These are phyloP conservation scores for Tetrahymena borealis DNA, from an alignment of 73 alveolate genomes.

Conservation along the genomic window DNA sequence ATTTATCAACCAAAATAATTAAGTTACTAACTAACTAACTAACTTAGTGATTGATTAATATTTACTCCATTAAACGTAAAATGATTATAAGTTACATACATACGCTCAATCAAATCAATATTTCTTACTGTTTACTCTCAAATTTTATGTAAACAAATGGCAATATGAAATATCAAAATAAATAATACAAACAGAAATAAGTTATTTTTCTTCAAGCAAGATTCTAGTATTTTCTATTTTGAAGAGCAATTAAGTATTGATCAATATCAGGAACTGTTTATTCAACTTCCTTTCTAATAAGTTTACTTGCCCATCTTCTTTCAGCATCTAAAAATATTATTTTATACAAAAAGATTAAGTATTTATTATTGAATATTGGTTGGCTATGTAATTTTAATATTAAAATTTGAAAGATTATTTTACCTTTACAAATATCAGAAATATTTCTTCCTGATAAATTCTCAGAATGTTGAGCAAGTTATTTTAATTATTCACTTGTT, in stretches of 20 bases:
- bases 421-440: slow-evolving; percentile 60
- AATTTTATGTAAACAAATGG: too few species aligned
- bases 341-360: too few species aligned
- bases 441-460: slow-evolving; percentile 76
- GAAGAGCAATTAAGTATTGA: background rate
- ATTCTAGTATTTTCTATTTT: background rate
- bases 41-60: too few species aligned
- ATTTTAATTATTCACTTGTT: slow-evolving; percentile 39
- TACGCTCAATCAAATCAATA: too few species aligned
- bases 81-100: too few species aligned
- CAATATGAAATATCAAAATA: too few species aligned
- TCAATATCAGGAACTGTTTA: background rate
- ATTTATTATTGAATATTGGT: background rate
- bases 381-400: background rate
- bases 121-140: too few species aligned
- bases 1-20: too few species aligned
- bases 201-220: background rate
- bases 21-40: too few species aligned
- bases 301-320: slow-evolving; percentile 79
- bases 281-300: slow-evolving; percentile 55
- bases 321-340: slow-evolving; percentile 76
- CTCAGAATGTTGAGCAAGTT: slow-evolving; percentile 47
- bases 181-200: too few species aligned
- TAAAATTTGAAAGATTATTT: background rate
- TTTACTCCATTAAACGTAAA: too few species aligned